These are phyloP conservation scores for Xylariaceae sp. DNA, from an alignment of 2,329 filamentous ascomycete species.

Conservation along the genomic window DNA sequence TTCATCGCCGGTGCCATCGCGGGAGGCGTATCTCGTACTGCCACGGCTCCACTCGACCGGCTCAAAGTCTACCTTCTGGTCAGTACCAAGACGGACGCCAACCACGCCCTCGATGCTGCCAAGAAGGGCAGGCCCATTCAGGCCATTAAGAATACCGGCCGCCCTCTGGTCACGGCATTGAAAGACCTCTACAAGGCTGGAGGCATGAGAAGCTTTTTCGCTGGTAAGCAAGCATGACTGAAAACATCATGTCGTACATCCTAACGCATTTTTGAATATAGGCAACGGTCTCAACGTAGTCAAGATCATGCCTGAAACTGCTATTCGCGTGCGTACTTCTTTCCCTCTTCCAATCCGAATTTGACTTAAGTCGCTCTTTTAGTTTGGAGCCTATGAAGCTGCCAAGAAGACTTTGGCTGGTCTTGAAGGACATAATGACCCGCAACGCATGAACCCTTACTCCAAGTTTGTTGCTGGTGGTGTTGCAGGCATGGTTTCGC, in stretches of 20 bases:
- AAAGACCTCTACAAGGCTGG: slow-evolving; percentile 80
- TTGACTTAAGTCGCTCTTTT: slow-evolving; percentile 14
- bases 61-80: slow-evolving; percentile 97
- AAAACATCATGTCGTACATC: background rate
- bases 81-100: slow-evolving; percentile 64
- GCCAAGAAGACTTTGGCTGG: slow-evolving; percentile 82
- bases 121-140: slow-evolving; percentile 65
- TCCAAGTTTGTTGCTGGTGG: slow-evolving; percentile 92
- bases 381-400: slow-evolving; percentile 93
- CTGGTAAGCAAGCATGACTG: slow-evolving; percentile 56
- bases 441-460: slow-evolving; percentile 71
- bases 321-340: slow-evolving; percentile 63
- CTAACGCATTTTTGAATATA: slow-evolving; percentile 35
- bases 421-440: slow-evolving; percentile 83
- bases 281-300: slow-evolving; percentile 94
- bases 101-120: slow-evolving; percentile 57
- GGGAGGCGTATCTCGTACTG: slow-evolving; percentile 90
- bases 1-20: slow-evolving; percentile 93
- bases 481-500: slow-evolving; percentile 87
- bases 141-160: slow-evolving; percentile 61
- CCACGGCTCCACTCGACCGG: slow-evolving; percentile 92
- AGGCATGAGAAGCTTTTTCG: slow-evolving; percentile 85
- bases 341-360: background rate
- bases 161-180: slow-evolving; percentile 68
- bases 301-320: slow-evolving; percentile 98